These are phyloP conservation scores for Erodium trifolium DNA, from an alignment of 441 rosid species.

Conservation along the genomic window DNA sequence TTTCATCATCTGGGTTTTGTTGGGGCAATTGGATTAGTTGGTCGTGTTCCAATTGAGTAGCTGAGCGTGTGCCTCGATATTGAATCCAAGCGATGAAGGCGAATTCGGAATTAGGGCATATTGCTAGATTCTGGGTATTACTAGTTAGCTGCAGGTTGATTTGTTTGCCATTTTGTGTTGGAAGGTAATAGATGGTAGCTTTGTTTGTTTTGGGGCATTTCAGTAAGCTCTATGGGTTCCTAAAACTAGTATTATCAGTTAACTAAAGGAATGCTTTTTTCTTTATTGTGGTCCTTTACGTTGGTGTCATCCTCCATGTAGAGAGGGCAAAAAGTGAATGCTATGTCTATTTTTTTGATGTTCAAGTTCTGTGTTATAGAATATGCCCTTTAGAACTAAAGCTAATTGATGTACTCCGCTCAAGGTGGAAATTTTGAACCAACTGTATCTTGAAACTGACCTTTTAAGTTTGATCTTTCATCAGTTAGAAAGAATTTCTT, in stretches of 20 bases:
- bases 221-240: neutral
- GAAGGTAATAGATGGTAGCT: neutral
- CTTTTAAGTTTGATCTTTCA: neutral
- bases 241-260: neutral
- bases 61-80: neutral
- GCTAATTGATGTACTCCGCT: too few relatives aligned
- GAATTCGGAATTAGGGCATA: neutral
- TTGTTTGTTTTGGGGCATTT: neutral
- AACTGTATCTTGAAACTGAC: neutral
- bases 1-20: neutral
- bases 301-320: neutral
- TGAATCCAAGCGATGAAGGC: neutral
- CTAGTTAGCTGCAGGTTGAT: neutral
- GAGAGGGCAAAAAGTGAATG: too few relatives aligned
- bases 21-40: conserved; percentile 13
- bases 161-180: neutral
- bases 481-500: neutral
- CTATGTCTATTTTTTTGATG: too few relatives aligned
- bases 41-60: neutral
- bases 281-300: neutral
- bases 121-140: neutral
- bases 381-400: too few relatives aligned
- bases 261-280: neutral
- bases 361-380: too few relatives aligned
- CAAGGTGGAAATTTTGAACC: too few relatives aligned